Conservation (phyloP, 179 eudicot species). For the Camellia oleifera region DNA sequence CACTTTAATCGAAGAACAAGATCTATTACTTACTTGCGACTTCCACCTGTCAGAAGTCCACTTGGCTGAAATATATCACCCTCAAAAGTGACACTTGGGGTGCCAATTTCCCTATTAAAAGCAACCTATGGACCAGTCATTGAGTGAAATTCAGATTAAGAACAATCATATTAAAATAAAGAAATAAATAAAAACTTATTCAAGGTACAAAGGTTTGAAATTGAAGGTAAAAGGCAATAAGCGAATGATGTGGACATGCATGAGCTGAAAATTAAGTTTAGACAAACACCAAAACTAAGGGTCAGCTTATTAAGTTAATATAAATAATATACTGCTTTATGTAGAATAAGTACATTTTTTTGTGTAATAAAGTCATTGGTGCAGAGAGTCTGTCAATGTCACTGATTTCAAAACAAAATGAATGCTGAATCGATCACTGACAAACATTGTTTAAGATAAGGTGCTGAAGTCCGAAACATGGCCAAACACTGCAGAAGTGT, state of each 20-base stretch:
- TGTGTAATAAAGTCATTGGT: no score
- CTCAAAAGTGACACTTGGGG: conserved; percentile 87
- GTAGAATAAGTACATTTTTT: no score
- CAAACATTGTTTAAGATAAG: no score
- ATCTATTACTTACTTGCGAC: conserved; percentile 65
- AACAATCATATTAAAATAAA: background rate
- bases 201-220: no score
- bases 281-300: background rate
- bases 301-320: background rate
- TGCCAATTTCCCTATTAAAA: conserved; percentile 58
- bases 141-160: conserved; percentile 10
- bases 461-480: no score
- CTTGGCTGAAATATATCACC: conserved; percentile 98
- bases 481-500: no score
- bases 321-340: no score
- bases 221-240: no score
- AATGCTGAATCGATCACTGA: no score
- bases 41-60: conserved; percentile 98
- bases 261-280: background rate
- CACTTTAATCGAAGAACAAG: background rate
- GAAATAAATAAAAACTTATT: background rate
- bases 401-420: no score
- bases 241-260: background rate
- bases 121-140: conserved; percentile 54
- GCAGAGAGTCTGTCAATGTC: no score